These are phyloP conservation scores for Raddia distichophylla DNA, from an alignment of 176 grass and related monocot species.

Conservation along the genomic window DNA sequence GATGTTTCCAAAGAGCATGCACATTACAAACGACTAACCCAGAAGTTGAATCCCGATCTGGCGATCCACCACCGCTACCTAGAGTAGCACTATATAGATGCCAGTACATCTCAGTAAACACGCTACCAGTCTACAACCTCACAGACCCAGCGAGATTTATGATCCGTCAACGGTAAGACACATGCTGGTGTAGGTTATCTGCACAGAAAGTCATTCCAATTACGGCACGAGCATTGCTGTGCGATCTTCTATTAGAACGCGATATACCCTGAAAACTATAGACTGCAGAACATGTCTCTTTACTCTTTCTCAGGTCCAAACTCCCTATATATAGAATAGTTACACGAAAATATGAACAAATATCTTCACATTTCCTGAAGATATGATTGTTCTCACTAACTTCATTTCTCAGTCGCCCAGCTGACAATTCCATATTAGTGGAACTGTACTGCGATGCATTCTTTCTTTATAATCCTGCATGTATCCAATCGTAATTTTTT, in stretches of 20 bases:
- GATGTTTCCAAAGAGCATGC: no score
- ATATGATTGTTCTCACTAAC: conserved; percentile 6
- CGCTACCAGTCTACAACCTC: no score
- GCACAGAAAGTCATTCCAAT: no score
- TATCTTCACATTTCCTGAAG: background rate
- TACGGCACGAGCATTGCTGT: no score
- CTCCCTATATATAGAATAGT: background rate
- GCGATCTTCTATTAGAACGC: background rate
- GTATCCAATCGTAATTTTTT: background rate
- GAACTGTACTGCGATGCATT: conserved; percentile 15
- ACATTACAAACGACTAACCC: no score
- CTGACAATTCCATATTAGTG: conserved; percentile 10
- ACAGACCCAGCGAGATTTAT: no score
- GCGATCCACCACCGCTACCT: no score
- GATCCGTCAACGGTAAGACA: no score
- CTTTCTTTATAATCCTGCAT: background rate
- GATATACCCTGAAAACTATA: background rate
- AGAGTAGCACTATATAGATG: no score
- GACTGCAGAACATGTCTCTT: background rate
- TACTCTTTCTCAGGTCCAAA: conserved; percentile 8
- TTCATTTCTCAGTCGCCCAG: background rate
- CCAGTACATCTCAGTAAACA: no score
- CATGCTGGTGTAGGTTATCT: no score
- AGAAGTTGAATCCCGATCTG: no score
- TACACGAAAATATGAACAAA: background rate